phyloP scores from a whole-genome alignment of 176 grass and related monocot species.

The Guadua angustifolia region DNA sequence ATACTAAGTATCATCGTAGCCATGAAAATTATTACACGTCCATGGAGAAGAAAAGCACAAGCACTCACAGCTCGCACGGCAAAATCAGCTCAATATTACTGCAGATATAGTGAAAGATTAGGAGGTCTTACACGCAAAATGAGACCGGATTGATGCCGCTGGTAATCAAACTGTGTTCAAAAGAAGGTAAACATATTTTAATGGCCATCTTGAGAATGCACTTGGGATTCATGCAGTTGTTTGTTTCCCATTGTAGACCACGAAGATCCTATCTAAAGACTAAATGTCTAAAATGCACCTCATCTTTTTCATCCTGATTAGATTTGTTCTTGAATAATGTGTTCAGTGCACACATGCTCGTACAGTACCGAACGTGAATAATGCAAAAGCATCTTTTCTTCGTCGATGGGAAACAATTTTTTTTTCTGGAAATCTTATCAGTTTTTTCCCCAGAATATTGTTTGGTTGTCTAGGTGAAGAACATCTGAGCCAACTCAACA shows the following conservation, averaged over 20 bases:
- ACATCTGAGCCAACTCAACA: conserved; percentile 16
- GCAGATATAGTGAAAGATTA: not conserved
- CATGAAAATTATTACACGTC: not conserved
- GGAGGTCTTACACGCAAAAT: not conserved
- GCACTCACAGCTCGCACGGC: not conserved
- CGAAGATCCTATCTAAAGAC: not conserved
- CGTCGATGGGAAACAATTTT: not conserved
- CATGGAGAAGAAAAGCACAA: not conserved
- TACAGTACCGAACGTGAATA: conserved; percentile 25
- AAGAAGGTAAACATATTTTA: not conserved
- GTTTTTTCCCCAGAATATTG: not conserved
- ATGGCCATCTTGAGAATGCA: not conserved
- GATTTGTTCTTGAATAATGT: not conserved
- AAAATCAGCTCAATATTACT: not conserved
- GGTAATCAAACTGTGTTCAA: not conserved
- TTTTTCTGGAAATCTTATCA: not conserved
- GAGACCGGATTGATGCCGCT: not conserved
- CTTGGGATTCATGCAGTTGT: not conserved
- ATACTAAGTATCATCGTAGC: not conserved
- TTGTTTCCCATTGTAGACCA: not conserved
- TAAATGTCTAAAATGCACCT: not conserved
- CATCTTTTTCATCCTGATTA: not conserved
- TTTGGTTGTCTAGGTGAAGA: not conserved
- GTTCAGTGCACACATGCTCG: conserved; percentile 17
- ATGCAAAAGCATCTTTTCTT: conserved; percentile 1